Evolutionary conservation across 805 yeast genomes (phyloP).

Genomic region (Saccharomycopsis sp.): DNA sequence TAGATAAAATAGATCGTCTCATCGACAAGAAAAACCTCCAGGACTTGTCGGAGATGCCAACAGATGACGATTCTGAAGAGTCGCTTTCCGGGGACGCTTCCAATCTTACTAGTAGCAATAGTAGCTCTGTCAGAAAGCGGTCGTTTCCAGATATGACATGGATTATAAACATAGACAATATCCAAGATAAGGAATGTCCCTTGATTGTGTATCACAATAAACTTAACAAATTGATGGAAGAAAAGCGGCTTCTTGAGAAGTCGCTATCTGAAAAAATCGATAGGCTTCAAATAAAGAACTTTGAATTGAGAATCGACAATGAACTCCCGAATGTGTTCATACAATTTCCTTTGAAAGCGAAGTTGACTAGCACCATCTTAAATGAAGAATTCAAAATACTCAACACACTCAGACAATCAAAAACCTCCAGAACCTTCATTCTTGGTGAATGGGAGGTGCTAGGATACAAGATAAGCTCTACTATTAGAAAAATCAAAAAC

Average conservation of each 20-base stretch:
- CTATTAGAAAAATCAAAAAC: slow-evolving; percentile 39
- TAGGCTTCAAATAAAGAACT: slow-evolving; percentile 6
- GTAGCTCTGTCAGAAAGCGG: slow-evolving; percentile 4
- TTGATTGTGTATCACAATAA: slow-evolving; percentile 32
- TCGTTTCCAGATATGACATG: slow-evolving; percentile 25
- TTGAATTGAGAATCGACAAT: slow-evolving; percentile 19
- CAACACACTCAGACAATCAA: slow-evolving; percentile 22
- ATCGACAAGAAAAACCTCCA: slow-evolving; percentile 35
- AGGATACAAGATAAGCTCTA: slow-evolving; percentile 40
- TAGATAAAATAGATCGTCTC: slow-evolving; percentile 36
- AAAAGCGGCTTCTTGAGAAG: slow-evolving; percentile 24
- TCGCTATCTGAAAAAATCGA: slow-evolving; percentile 9
- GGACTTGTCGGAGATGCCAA: slow-evolving; percentile 8
- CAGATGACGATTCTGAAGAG: slow-evolving; percentile 10
- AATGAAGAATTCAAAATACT: slow-evolving; percentile 22
- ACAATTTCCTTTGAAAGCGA: slow-evolving; percentile 13
- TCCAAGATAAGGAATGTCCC: slow-evolving; percentile 19
- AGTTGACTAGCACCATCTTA: slow-evolving; percentile 2
- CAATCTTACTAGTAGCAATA: not conserved
- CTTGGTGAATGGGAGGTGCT: slow-evolving; percentile 46
- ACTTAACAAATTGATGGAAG: slow-evolving; percentile 25
- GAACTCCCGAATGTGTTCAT: slow-evolving; percentile 20
- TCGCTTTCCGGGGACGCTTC: not conserved
- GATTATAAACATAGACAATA: slow-evolving; percentile 32
- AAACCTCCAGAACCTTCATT: slow-evolving; percentile 36